These are phyloP conservation scores for Aspergillus ellipticus DNA, from an alignment of 495 filamentous ascomycete genomes.

Conservation along the genomic window DNA sequence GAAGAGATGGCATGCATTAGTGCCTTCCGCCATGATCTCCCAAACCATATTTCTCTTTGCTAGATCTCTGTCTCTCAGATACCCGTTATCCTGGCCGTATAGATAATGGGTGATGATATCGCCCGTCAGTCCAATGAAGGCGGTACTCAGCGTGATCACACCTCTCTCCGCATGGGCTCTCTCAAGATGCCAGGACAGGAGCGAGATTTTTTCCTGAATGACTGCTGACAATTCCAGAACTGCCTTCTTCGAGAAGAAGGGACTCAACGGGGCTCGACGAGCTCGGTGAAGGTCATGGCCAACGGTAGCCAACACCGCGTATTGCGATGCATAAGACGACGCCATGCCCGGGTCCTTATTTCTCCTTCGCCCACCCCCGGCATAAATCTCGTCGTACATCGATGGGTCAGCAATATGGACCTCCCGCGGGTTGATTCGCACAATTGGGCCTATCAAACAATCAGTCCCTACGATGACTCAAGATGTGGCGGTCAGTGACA, in stretches of 20 bases:
- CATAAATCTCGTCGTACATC: constrained; percentile 34
- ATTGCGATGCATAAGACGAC: constrained; percentile 11
- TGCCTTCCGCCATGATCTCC: neutral
- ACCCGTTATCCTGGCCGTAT: constrained; percentile 36
- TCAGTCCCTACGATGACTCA: neutral
- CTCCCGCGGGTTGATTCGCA: constrained; percentile 51
- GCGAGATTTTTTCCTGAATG: neutral
- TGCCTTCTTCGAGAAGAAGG: constrained; percentile 23
- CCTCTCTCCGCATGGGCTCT: constrained; percentile 17
- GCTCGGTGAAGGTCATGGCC: constrained; percentile 21
- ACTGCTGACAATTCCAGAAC: neutral
- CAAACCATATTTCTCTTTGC: constrained; percentile 1
- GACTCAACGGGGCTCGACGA: constrained; percentile 20
- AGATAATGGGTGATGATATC: constrained; percentile 43
- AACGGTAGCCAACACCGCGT: constrained; percentile 15
- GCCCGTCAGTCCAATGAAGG: constrained; percentile 34
- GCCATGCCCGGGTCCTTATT: constrained; percentile 20
- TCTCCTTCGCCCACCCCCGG: constrained; percentile 14
- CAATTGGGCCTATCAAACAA: constrained; percentile 44
- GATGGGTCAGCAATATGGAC: constrained; percentile 38
- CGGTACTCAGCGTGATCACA: constrained; percentile 29
- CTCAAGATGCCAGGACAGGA: constrained; percentile 26
- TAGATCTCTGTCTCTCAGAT: constrained; percentile 10
- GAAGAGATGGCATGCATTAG: neutral
- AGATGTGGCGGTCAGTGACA: neutral